Evolutionary conservation across 345 rosid genomes (phyloP).

Genomic region (Heritiera littoralis): DNA sequence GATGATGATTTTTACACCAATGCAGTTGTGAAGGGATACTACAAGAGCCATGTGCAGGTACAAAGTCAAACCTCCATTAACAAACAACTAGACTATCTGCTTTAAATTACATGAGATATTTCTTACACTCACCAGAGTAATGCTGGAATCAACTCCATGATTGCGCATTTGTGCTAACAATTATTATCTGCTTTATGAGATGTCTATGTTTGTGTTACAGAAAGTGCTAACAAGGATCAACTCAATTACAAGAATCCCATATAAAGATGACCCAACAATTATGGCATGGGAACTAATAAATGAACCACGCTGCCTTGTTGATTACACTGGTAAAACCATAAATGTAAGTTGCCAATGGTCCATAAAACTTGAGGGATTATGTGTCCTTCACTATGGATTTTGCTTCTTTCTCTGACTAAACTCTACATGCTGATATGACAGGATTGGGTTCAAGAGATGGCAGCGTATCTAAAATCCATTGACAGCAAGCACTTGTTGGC

Average conservation of each 20-base stretch:
- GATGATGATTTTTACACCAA: constrained; percentile 53
- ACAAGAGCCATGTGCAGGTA: constrained; percentile 46
- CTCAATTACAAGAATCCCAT: constrained; percentile 36
- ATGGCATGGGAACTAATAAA: constrained; percentile 62
- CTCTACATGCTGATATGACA: not conserved
- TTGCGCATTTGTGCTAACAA: too few species aligned
- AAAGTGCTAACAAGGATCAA: constrained; percentile 40
- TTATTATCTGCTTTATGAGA: not conserved
- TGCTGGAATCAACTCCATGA: too few species aligned
- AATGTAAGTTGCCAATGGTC: constrained; percentile 20
- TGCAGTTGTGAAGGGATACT: constrained; percentile 35
- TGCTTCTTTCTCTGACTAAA: not conserved
- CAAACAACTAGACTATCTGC: not conserved
- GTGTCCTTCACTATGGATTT: too few species aligned
- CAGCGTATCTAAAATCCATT: constrained; percentile 41
- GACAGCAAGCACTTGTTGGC: constrained; percentile 45
- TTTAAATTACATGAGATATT: not conserved
- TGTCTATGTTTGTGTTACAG: constrained; percentile 9
- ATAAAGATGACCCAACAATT: constrained; percentile 45
- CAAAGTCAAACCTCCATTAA: not conserved
- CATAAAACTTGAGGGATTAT: not conserved
- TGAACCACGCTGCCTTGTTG: constrained; percentile 45
- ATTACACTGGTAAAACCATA: constrained; percentile 38
- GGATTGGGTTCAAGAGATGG: constrained; percentile 41
- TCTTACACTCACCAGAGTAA: too few species aligned